These are phyloP conservation scores for Rhizophora apiculata DNA, from an alignment of 345 rosid genomes.

Conservation along the genomic window DNA sequence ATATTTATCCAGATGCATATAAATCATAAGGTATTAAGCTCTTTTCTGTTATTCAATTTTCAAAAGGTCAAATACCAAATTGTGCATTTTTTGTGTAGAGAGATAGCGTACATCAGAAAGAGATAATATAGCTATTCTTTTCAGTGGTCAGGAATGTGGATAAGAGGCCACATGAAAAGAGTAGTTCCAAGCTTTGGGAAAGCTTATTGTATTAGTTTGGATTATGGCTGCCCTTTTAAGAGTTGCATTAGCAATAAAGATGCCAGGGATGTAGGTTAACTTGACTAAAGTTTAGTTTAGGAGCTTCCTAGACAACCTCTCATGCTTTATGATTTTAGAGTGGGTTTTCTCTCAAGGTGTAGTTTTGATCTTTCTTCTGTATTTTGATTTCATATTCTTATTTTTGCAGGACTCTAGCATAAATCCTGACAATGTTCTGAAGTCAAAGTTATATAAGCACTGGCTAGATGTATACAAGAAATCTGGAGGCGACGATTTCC, in stretches of 20 bases:
- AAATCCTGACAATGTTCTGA: conserved; percentile 49
- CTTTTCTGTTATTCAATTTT: too few species aligned
- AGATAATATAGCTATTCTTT: background rate
- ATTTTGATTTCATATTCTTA: background rate
- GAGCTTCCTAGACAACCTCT: background rate
- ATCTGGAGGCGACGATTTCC: conserved; percentile 63
- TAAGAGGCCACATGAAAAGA: too few species aligned
- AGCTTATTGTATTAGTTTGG: too few species aligned
- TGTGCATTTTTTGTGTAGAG: background rate
- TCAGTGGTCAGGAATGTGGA: too few species aligned
- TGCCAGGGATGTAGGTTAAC: background rate
- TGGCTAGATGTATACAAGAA: conserved; percentile 62
- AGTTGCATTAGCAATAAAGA: too few species aligned
- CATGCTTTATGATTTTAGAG: background rate
- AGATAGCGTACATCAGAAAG: background rate
- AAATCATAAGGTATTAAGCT: too few species aligned
- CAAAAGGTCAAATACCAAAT: too few species aligned
- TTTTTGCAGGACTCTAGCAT: conserved; percentile 45
- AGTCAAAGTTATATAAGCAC: conserved; percentile 65
- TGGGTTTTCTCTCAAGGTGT: conserved; percentile 1
- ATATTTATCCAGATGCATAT: background rate
- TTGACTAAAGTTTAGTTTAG: background rate
- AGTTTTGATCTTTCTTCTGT: background rate
- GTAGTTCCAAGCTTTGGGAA: too few species aligned
- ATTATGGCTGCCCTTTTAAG: too few species aligned